phyloP scores from a whole-genome alignment of 768 basidiomycete genomes.

The Hygrophorus pudorinus region DNA sequence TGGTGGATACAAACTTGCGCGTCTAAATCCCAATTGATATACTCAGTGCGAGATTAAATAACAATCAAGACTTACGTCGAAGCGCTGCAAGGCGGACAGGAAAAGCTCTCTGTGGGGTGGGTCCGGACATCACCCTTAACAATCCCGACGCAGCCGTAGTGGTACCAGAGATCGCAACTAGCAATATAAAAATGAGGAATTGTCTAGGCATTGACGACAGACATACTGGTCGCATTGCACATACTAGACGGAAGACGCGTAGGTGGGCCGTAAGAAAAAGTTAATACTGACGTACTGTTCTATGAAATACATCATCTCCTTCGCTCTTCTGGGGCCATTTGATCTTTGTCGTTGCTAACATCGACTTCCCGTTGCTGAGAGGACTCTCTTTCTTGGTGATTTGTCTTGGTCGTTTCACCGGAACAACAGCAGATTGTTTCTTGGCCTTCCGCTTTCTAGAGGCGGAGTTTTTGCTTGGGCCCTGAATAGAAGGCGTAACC shows the following conservation, averaged over 20 bases:
- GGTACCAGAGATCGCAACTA: constrained; percentile 30
- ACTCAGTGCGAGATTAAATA: too few species aligned
- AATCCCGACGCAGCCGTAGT: constrained; percentile 41
- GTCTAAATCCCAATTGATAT: too few species aligned
- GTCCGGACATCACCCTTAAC: constrained; percentile 25
- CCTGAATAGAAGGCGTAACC: neutral
- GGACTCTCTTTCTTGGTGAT: neutral
- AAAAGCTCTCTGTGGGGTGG: constrained; percentile 19
- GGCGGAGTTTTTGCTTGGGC: neutral
- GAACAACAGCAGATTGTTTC: neutral
- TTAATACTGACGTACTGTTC: constrained; percentile 17
- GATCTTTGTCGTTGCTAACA: neutral
- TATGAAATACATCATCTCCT: constrained; percentile 18
- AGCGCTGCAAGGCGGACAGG: constrained; percentile 32
- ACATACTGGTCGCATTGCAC: constrained; percentile 18
- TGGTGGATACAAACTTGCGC: too few species aligned
- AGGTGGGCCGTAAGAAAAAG: neutral
- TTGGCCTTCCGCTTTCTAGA: constrained; percentile 7
- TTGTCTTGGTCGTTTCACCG: neutral
- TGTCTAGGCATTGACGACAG: neutral
- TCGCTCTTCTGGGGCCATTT: constrained; percentile 19
- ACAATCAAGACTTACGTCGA: constrained; percentile 18
- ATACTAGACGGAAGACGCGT: constrained; percentile 14
- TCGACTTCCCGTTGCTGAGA: neutral
- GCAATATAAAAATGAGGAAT: constrained; percentile 20